phyloP scores from a whole-genome alignment of 1,139 yeast genomes.

The Yamadazyma oceani region DNA sequence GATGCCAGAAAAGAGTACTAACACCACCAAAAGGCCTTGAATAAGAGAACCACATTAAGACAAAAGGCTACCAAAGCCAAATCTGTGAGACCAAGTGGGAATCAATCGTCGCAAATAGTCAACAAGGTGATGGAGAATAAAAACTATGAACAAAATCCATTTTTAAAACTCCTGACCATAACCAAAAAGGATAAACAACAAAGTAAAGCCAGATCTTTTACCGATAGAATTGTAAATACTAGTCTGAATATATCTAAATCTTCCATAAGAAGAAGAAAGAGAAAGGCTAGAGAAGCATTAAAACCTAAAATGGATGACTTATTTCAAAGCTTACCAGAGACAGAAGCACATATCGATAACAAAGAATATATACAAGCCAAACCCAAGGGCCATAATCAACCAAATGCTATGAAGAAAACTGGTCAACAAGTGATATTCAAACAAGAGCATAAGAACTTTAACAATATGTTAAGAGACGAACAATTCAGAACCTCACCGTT shows the following conservation, averaged over 20 bases:
- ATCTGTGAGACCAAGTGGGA: too few relatives aligned
- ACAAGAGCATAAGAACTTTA: slow-evolving; percentile 57
- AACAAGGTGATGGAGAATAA: slow-evolving; percentile 30
- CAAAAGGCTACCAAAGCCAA: slow-evolving; percentile 28
- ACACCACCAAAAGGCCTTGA: slow-evolving; percentile 31
- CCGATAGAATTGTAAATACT: slow-evolving; percentile 33
- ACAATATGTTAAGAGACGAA: slow-evolving; percentile 50
- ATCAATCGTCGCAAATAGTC: slow-evolving; percentile 9
- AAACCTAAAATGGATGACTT: slow-evolving; percentile 68
- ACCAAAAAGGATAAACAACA: slow-evolving; percentile 56
- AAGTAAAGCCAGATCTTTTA: slow-evolving; percentile 31
- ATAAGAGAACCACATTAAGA: slow-evolving; percentile 39
- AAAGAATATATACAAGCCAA: slow-evolving; percentile 11
- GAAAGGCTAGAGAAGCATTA: slow-evolving; percentile 61
- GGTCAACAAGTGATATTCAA: slow-evolving; percentile 57
- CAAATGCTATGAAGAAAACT: slow-evolving; percentile 56
- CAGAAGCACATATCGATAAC: slow-evolving; percentile 11
- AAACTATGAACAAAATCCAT: slow-evolving; percentile 48
- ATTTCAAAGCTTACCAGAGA: slow-evolving; percentile 49
- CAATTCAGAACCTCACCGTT: slow-evolving; percentile 58
- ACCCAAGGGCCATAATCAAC: slow-evolving; percentile 39
- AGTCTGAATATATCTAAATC: slow-evolving; percentile 59
- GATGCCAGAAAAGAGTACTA: too few relatives aligned
- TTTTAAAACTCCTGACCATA: slow-evolving; percentile 52
- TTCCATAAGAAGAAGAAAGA: slow-evolving; percentile 61